These are phyloP conservation scores for Daedaleopsis nitida DNA, from an alignment of 768 basidiomycete species.

Conservation along the genomic window DNA sequence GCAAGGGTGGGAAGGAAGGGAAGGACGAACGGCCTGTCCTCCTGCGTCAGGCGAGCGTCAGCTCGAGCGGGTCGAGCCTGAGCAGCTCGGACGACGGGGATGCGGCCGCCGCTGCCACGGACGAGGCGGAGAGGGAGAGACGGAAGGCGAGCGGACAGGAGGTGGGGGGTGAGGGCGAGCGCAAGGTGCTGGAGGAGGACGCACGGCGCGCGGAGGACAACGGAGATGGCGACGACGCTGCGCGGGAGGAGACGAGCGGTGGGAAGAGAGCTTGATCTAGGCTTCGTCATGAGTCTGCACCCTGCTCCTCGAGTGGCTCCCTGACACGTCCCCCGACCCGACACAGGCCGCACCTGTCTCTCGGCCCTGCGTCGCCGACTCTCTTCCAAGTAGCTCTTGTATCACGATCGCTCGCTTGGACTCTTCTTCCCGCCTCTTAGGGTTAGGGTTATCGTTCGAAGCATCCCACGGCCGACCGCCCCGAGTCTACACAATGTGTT, in stretches of 20 bases:
- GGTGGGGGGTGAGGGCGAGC: slow-evolving; percentile 19
- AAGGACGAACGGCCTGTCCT: slow-evolving; percentile 1
- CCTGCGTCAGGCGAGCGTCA: slow-evolving; percentile 15
- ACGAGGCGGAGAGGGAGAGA: slow-evolving; percentile 12
- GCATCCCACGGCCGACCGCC: too few species aligned
- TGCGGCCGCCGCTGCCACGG: slow-evolving; percentile 12
- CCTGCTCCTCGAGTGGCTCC: too few species aligned
- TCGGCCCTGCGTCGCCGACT: too few species aligned
- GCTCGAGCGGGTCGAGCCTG: slow-evolving; percentile 18
- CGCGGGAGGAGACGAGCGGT: slow-evolving; percentile 19
- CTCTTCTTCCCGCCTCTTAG: too few species aligned
- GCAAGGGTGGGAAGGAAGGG: slow-evolving; percentile 7
- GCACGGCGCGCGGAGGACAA: slow-evolving; percentile 25
- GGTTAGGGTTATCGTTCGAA: too few species aligned
- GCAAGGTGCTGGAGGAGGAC: slow-evolving; percentile 20
- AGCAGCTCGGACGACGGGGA: slow-evolving; percentile 7
- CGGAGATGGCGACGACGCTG: slow-evolving; percentile 22
- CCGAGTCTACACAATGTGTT: too few species aligned
- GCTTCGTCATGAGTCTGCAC: neutral
- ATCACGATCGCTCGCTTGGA: too few species aligned
- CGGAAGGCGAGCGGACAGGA: neutral
- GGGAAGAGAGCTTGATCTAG: neutral
- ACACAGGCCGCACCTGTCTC: too few species aligned
- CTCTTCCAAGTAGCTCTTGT: too few species aligned
- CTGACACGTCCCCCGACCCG: too few species aligned